Conservation (phyloP, 2,329 filamentous ascomycete genomes). For the Diplocarpon mali region DNA sequence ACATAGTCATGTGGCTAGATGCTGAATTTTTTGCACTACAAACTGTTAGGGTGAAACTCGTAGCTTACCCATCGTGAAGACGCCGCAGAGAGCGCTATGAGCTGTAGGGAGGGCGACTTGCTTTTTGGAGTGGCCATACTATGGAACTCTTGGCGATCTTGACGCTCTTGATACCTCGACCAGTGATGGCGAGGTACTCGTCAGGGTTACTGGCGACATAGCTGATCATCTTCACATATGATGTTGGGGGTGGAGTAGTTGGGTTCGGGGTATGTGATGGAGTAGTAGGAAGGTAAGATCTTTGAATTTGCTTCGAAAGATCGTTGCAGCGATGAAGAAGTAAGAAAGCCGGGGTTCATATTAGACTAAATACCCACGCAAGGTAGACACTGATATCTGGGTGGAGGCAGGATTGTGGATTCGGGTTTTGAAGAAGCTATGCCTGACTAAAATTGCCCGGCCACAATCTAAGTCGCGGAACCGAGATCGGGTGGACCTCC, state of each 20-base stretch:
- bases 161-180: slow-evolving; percentile 62
- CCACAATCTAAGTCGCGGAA: background rate
- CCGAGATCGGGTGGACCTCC: background rate
- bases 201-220: slow-evolving; percentile 64
- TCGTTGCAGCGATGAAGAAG: background rate
- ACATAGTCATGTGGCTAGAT: slow-evolving; percentile 72
- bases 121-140: slow-evolving; percentile 59
- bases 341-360: background rate
- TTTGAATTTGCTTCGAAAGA: background rate
- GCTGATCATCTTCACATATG: slow-evolving; percentile 18
- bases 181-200: slow-evolving; percentile 80
- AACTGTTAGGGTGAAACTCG: slow-evolving; percentile 6
- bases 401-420: background rate
- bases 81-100: too few relatives aligned
- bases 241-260: background rate
- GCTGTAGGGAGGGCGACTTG: slow-evolving; percentile 22
- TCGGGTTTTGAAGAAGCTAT: background rate
- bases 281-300: background rate
- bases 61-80: too few relatives aligned
- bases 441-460: background rate
- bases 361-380: background rate
- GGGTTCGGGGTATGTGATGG: background rate
- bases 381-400: background rate
- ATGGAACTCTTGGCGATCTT: slow-evolving; percentile 69
- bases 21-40: slow-evolving; percentile 29